Base-by-base conservation (phyloP, 805 yeast species). In the Starmerella asiatica region DNA sequence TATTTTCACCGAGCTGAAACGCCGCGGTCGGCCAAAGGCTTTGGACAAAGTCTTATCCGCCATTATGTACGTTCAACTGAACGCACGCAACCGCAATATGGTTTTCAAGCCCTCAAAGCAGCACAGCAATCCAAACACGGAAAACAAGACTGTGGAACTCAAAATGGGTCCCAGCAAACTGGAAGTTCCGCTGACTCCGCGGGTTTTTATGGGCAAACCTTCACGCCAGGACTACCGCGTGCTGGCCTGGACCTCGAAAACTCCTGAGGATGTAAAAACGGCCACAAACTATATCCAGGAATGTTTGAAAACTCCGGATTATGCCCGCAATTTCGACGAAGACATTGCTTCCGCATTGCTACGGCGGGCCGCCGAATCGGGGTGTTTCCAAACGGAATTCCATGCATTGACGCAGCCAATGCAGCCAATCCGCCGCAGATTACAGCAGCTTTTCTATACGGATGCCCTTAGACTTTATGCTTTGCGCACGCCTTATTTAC, bases 61-160 rank as follows among this genome's bases (percentile, higher is more conserved):
- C n/a, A 32, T 51, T 17, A 40, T 51, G 30, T 40, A 37, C 37
- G 50, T 39, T 36, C 42, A 45, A 30, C 47, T 51, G 7, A 48
- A 44, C 29, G 36, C 48, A 16, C 29, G 32, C 8, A 37, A 48
- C 23, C 43, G 46, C 23, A 34, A 43, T 15, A 44, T 52, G 17
- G 54, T 53, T 14, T 56, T 54, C 42, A 41, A 56, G 23, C 57
- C 57, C 3, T 38, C 49, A 21, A n/a, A n/a, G n/a, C n/a, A n/a
- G n/a, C n/a, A n/a, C n/a, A n/a, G n/a, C n/a, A n/a, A n/a, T n/a
- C n/a, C n/a, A n/a, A n/a, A n/a, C n/a, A 40, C 44, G 18, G 45
- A 50, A 7, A 43, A 43, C 17, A 27, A 26, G 16, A 21, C 36
- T 20, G 45, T 41, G 11, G 43, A 41, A 27, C 37, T 31, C 9